Evolutionary conservation across 108 stramenopile species (phyloP), one percentile per base, ranked within the genome.

Genomic region (Fragilariopsis cylindrus): DNA sequence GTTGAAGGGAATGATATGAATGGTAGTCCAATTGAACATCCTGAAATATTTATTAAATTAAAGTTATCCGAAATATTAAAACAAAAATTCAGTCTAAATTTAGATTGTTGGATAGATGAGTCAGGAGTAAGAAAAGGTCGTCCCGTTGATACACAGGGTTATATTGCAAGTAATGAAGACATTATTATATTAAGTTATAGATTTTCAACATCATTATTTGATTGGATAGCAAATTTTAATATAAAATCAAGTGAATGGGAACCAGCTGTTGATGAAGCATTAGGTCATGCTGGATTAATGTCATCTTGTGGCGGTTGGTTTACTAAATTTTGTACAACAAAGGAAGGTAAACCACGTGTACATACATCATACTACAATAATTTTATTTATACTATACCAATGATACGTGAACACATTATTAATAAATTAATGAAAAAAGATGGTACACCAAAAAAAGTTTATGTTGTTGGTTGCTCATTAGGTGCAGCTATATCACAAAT

Each of bases 331-430:
- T 52, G 68, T 48, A 44, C 21, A 42, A 39, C 67, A 7, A 52
- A 44, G 2, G 19, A 53, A 39, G 13, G 48, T 12, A 80, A 76
- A 50, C 74, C 79, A n/a, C 79, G 79, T n/a, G 69, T 75, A 12
- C 79, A 80, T 11, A 80, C 79, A 5, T 69, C 74, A 0, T 80
- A 75, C 49, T 80, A 80, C 75, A 80, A 76, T 70, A 76, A 75
- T 16, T 71, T 80, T 46, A 30, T 80, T 18, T 50, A 69, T 12
- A 46, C 57, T 5, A 70, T 67, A 12, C 79, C 79, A 62, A 60
- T 76, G 58, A 71, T 80, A 15, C 39, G 67, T 12, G 48, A 73
- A 57, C 44, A 80, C 19, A 63, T 80, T 21, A 45, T 70, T 13
- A 70, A 80, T 13, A 74, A 74, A 19, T 50, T 80, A 18, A 68